Evolutionary conservation across 164 flowering plant species (phyloP).

Genomic region (Vitis riparia): DNA sequence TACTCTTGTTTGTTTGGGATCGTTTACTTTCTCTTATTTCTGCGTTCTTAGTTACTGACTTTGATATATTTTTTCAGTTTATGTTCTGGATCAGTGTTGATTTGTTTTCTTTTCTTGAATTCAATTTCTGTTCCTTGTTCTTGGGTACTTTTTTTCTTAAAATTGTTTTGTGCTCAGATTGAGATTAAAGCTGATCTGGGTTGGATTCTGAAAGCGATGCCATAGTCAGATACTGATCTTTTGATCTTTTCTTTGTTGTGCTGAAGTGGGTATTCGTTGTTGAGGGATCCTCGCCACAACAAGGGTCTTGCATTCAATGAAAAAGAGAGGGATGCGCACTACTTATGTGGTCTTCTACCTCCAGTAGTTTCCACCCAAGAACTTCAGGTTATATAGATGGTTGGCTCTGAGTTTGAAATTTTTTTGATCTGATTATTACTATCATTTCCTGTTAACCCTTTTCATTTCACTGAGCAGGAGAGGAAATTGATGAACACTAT

Average conservation of each 20-base stretch:
- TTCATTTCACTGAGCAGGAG: conserved; percentile 41
- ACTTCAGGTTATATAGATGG: conserved; percentile 50
- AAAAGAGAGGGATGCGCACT: conserved; percentile 81
- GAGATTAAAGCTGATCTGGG: neutral
- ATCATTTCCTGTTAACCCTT: neutral
- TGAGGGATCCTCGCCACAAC: conserved; percentile 83
- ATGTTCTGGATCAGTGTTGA: neutral
- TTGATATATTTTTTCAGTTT: neutral
- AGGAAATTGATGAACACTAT: conserved; percentile 69
- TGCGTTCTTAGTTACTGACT: neutral
- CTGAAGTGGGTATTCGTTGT: conserved; percentile 64
- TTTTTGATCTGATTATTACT: neutral
- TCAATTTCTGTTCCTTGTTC: neutral
- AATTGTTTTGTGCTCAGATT: neutral
- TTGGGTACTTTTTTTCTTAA: no score
- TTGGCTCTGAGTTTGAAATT: neutral
- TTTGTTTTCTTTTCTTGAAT: neutral
- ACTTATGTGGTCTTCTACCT: conserved; percentile 82
- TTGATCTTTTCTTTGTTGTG: conserved; percentile 5
- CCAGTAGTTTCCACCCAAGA: conserved; percentile 53
- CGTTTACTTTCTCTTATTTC: conserved; percentile 1
- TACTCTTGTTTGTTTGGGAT: neutral
- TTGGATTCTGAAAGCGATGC: no score
- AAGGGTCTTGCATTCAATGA: conserved; percentile 79
- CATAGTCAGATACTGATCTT: neutral